Conservation (phyloP, 805 yeast species). For the Starmerella apis region DNA sequence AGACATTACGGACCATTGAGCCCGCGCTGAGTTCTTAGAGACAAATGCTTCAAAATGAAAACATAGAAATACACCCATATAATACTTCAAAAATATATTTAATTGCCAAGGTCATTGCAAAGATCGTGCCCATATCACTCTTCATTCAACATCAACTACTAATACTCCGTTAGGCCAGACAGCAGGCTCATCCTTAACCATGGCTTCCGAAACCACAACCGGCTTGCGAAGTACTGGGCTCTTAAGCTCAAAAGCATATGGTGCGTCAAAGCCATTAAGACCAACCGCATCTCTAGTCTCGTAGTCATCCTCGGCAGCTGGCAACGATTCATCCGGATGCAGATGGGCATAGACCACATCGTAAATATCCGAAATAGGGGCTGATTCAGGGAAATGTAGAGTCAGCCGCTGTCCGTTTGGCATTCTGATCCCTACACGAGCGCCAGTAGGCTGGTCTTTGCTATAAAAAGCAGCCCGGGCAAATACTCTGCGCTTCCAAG, state of each 20-base stretch:
- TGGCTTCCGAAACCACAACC: slow-evolving; percentile 30
- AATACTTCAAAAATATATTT: too few relatives aligned
- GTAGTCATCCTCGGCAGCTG: background rate
- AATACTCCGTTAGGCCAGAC: slow-evolving; percentile 59
- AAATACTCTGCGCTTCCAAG: slow-evolving; percentile 29
- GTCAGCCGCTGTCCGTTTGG: slow-evolving; percentile 51
- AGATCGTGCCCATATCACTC: too few relatives aligned
- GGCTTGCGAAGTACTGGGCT: slow-evolving; percentile 50
- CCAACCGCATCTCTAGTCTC: slow-evolving; percentile 6
- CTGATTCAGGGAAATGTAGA: slow-evolving; percentile 39
- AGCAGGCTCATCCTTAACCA: slow-evolving; percentile 37
- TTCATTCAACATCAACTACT: slow-evolving; percentile 37
- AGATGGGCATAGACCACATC: slow-evolving; percentile 53
- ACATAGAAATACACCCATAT: too few relatives aligned
- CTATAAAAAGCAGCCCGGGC: slow-evolving; percentile 20
- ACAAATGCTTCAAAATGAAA: too few relatives aligned
- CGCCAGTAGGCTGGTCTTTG: slow-evolving; percentile 25
- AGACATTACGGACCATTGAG: too few relatives aligned
- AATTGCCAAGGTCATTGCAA: too few relatives aligned
- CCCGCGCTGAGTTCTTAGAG: too few relatives aligned
- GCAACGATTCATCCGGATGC: slow-evolving; percentile 21
- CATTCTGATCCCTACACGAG: slow-evolving; percentile 63
- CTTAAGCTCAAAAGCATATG: slow-evolving; percentile 41
- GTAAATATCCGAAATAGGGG: slow-evolving; percentile 52
- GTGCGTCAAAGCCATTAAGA: slow-evolving; percentile 38